Conservation (phyloP, 2,329 filamentous ascomycete genomes). For the Talaromyces islandicus region DNA sequence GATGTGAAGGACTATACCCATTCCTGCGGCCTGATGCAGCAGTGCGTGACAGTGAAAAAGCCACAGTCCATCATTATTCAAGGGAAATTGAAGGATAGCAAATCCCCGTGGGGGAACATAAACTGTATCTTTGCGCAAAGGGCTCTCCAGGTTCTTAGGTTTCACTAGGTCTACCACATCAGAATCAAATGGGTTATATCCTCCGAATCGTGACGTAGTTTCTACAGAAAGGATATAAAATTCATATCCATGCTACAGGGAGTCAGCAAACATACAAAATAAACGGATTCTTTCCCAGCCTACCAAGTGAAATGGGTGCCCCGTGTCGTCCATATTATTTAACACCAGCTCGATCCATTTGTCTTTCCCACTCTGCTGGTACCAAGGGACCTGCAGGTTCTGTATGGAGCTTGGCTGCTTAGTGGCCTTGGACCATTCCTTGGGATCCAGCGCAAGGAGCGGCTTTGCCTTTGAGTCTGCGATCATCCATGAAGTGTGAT, state of each 20-base stretch:
- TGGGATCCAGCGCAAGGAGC: background rate
- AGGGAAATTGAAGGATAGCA: constrained; percentile 49
- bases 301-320: constrained; percentile 31
- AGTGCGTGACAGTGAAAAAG: constrained; percentile 47
- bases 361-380: background rate
- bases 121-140: constrained; percentile 44
- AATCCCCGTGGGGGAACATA: constrained; percentile 50
- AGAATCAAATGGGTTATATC: background rate
- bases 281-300: background rate
- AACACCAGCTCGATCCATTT: constrained; percentile 43
- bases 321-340: constrained; percentile 47
- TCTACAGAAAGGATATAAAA: background rate
- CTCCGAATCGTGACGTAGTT: background rate
- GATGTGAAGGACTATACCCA: constrained; percentile 28
- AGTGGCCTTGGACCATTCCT: background rate
- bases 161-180: background rate
- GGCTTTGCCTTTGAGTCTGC: background rate
- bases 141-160: background rate
- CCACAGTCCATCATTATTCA: constrained; percentile 49
- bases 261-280: background rate
- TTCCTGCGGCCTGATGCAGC: constrained; percentile 44
- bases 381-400: background rate
- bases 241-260: background rate
- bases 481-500: background rate
- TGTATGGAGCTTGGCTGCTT: background rate